These are phyloP conservation scores for Saraca asoca DNA, from an alignment of 331 rosid genomes.

Conservation along the genomic window DNA sequence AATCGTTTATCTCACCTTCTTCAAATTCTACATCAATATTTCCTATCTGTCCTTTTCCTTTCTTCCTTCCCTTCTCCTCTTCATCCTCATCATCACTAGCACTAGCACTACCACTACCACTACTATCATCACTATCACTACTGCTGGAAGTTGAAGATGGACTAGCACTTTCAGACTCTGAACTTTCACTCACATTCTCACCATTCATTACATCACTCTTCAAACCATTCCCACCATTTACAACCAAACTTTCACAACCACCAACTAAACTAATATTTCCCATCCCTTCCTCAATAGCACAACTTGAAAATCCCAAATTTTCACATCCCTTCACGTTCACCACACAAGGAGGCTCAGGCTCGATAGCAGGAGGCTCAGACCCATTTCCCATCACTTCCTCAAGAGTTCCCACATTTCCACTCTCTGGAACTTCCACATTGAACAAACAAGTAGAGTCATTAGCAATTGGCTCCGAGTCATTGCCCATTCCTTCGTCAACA, in stretches of 20 bases:
- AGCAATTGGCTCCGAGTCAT: conserved; percentile 7
- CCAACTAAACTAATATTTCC: conserved; percentile 47
- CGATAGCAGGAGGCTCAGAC: conserved; percentile 31
- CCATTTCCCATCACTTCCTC: conserved; percentile 32
- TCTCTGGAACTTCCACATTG: conserved; percentile 15
- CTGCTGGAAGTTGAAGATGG: conserved; percentile 18
- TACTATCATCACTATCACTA: background rate
- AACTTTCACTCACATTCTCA: conserved; percentile 31
- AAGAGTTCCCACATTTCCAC: conserved; percentile 30
- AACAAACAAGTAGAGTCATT: conserved; percentile 2
- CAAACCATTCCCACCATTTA: conserved; percentile 20
- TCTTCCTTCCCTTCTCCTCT: conserved; percentile 27
- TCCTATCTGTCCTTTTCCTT: background rate
- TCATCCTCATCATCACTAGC: conserved; percentile 18
- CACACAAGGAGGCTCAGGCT: conserved; percentile 20
- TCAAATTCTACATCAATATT: conserved; percentile 42
- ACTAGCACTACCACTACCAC: background rate
- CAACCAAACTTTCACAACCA: conserved; percentile 24
- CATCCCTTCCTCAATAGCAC: conserved; percentile 41
- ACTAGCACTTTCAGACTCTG: conserved; percentile 33
- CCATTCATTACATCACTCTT: conserved; percentile 15
- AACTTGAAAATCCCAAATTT: conserved; percentile 24
- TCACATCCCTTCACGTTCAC: conserved; percentile 34
- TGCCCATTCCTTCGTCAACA: conserved; percentile 14
- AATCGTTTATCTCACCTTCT: conserved; percentile 75